Conservation (phyloP, 1,284 basidiomycete species). For the Erythrobasidium hasegawianum region DNA sequence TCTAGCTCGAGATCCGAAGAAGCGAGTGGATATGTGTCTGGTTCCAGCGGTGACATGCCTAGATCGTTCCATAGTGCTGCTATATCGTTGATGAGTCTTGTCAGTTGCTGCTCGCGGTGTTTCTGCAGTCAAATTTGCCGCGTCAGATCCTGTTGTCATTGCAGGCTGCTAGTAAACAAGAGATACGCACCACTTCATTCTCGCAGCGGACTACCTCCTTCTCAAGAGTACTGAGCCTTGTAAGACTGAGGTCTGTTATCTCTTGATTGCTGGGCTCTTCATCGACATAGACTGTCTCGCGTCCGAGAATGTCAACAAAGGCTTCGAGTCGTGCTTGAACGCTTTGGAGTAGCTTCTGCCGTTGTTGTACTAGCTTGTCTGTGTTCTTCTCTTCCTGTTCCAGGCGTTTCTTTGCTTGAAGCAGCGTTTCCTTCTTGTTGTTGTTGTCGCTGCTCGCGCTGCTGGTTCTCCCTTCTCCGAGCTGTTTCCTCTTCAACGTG, state of each 20-base stretch:
- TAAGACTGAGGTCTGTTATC: conserved; percentile 71
- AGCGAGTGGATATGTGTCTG: conserved; percentile 47
- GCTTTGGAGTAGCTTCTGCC: conserved; percentile 46
- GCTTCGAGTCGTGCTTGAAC: conserved; percentile 61
- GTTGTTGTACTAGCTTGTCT: conserved; percentile 1
- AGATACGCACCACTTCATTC: conserved; percentile 66
- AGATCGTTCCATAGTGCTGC: conserved; percentile 75
- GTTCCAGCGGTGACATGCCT: conserved; percentile 60
- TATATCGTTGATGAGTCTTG: conserved; percentile 62
- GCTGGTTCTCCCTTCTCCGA: conserved; percentile 18
- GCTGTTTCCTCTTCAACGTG: conserved; percentile 9
- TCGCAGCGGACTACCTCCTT: conserved; percentile 74
- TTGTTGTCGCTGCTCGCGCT: conserved; percentile 1
- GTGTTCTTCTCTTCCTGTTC: conserved; percentile 31
- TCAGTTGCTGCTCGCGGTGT: conserved; percentile 64
- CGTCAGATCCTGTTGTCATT: too few relatives aligned
- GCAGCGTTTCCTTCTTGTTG: conserved; percentile 2
- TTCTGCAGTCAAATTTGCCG: conserved; percentile 53
- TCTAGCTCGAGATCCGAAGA: too few relatives aligned
- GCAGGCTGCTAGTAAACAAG: too few relatives aligned
- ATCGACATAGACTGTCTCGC: conserved; percentile 55
- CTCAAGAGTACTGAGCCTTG: conserved; percentile 69
- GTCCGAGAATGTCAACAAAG: conserved; percentile 61
- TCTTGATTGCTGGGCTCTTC: background rate
- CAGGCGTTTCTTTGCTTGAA: conserved; percentile 9